Conservation (phyloP, 352 stramenopile species). For the Pythium biforme region DNA sequence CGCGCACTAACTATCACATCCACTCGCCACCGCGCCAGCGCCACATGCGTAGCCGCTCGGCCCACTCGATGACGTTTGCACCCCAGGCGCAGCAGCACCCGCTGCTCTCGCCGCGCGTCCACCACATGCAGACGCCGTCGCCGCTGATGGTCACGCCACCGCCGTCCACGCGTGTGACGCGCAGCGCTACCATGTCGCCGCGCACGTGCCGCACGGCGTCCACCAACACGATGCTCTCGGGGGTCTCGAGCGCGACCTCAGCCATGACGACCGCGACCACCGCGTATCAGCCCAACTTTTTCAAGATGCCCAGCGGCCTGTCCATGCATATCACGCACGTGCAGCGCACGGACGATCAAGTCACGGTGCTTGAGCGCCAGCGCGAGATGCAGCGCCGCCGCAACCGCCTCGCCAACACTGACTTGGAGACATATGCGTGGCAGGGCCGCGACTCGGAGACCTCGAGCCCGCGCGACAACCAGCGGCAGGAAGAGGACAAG, state of each 20-base stretch:
- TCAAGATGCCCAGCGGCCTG: constrained; percentile 20
- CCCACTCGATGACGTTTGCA: constrained; percentile 4
- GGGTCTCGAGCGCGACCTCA: constrained; percentile 1
- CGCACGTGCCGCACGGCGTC: constrained; percentile 9
- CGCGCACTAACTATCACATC: constrained; percentile 9
- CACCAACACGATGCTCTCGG: constrained; percentile 6
- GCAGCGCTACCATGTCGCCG: constrained; percentile 23
- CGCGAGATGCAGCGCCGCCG: constrained; percentile 24
- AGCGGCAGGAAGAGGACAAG: constrained; percentile 22
- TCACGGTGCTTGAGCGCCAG: constrained; percentile 20
- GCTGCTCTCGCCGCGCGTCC: constrained; percentile 15
- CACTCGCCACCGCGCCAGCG: constrained; percentile 4
- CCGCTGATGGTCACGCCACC: constrained; percentile 1
- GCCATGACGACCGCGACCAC: not conserved
- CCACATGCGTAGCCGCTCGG: constrained; percentile 18
- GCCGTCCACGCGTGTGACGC: not conserved
- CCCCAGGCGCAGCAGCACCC: constrained; percentile 6
- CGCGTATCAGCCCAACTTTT: constrained; percentile 21
- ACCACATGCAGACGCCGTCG: constrained; percentile 5
- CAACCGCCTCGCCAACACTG: constrained; percentile 24
- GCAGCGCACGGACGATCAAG: constrained; percentile 13
- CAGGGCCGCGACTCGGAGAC: constrained; percentile 9
- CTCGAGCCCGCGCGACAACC: constrained; percentile 12
- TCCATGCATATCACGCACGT: constrained; percentile 25
- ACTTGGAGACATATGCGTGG: constrained; percentile 22